Evolutionary conservation across 2,329 filamentous ascomycete genomes (phyloP).

Genomic region (Gremmenia infestans): DNA sequence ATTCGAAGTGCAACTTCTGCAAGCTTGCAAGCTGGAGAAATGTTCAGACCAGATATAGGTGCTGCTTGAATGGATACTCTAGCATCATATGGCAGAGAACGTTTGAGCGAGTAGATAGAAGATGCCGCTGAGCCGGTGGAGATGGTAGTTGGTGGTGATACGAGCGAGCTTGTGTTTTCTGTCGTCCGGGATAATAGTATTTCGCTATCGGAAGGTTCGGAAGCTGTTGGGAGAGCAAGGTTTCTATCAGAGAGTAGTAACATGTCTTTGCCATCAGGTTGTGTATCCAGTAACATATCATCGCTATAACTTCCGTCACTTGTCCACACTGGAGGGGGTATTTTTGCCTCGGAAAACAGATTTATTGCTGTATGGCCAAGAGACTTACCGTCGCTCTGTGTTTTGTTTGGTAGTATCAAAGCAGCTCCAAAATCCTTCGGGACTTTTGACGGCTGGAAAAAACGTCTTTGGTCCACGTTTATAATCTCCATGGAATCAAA

Average conservation of each 20-base stretch:
- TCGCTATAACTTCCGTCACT: not conserved
- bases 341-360: not conserved
- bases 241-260: not conserved
- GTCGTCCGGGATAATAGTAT: constrained; percentile 12
- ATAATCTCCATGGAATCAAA: constrained; percentile 2
- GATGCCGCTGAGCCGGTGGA: not conserved
- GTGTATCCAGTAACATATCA: not conserved
- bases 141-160: constrained; percentile 1
- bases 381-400: no score
- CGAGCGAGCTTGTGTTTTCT: not conserved
- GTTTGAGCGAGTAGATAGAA: not conserved
- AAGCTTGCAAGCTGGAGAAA: constrained; percentile 4
- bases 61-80: not conserved
- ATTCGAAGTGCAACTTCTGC: constrained; percentile 9
- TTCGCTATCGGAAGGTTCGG: constrained; percentile 3
- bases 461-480: not conserved
- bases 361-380: no score
- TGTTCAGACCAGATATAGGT: not conserved
- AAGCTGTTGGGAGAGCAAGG: not conserved
- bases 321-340: not conserved
- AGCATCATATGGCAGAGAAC: not conserved
- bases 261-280: not conserved
- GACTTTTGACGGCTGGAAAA: not conserved
- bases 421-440: no score
- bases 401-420: no score